Evolutionary conservation across 139 green algal species (phyloP), one percentile per base, ranked within the genome.

Genomic region (Gonium pectorale): DNA sequence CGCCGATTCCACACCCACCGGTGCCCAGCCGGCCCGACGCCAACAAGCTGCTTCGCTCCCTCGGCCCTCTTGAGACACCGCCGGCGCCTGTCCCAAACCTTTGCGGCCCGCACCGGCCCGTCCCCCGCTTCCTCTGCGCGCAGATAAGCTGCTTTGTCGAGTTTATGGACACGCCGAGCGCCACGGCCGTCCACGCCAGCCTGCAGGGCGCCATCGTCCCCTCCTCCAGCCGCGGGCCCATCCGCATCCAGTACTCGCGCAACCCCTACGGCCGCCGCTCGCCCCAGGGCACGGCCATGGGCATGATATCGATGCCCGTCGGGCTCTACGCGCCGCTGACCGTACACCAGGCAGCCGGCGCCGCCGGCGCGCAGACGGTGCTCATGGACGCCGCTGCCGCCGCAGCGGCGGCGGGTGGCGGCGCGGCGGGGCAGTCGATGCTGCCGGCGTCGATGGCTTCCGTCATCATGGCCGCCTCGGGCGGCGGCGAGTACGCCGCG

Each of bases 231-330:
- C 88, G 95, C 15, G 96, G 96, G 51, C 92, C 92, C 60, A 97
- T 98, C 66, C 92, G 96, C 56, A 94, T 98, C 78, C 95, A 98
- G 91, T 98, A 93, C 90, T 94, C 82, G 77, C 96, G 96, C 52
- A 98, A 98, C 87, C 96, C 96, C 6, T 98, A 83, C 59, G 77
- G 77, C 44, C 73, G 73, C 43, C 77, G 77, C 77, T 74, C 44
- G 9, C 77, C 77, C 31, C 77, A 83, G 9, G 31, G 31, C 31
- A 33, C 40, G 9, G 37, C 5, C n/a, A 15, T 3, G 26, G 59
- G 40, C 41, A 51, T 19, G n/a, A n/a, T n/a, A n/a, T n/a, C n/a
- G n/a, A n/a, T n/a, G n/a, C n/a, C n/a, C n/a, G n/a, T n/a, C n/a
- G n/a, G n/a, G n/a, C n/a, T n/a, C n/a, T n/a, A n/a, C n/a, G n/a